These are phyloP conservation scores for Neurospora discreta DNA, from an alignment of 495 filamentous ascomycete genomes.

Conservation along the genomic window DNA sequence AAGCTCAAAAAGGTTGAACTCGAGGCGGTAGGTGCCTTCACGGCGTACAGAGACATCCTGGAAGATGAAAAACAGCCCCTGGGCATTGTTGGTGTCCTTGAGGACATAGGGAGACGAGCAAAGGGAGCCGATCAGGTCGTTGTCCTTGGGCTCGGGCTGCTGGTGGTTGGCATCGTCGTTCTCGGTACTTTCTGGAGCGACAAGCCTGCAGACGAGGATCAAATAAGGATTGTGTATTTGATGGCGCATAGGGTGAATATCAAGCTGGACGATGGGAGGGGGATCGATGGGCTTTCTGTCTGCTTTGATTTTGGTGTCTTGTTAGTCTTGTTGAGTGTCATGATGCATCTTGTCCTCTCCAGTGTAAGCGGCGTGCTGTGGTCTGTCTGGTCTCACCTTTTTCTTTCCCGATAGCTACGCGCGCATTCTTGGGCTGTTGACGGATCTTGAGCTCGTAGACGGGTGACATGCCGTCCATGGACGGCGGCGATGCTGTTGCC, in stretches of 20 bases:
- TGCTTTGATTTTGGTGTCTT: slow-evolving; percentile 21
- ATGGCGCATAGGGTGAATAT: slow-evolving; percentile 44
- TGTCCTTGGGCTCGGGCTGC: slow-evolving; percentile 39
- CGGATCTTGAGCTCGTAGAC: slow-evolving; percentile 44
- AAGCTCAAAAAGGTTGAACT: slow-evolving; percentile 84
- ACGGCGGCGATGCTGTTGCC: slow-evolving; percentile 1
- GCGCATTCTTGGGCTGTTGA: slow-evolving; percentile 55
- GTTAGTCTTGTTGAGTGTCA: slow-evolving; percentile 10
- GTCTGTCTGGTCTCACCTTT: slow-evolving; percentile 27
- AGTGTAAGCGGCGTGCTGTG: slow-evolving; percentile 9
- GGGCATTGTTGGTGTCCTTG: slow-evolving; percentile 84
- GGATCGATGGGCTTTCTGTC: slow-evolving; percentile 93
- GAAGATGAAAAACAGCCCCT: slow-evolving; percentile 97
- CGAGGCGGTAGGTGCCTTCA: slow-evolving; percentile 66
- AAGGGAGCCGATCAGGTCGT: slow-evolving; percentile 52
- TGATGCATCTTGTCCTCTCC: slow-evolving; percentile 9
- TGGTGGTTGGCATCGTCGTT: slow-evolving; percentile 40
- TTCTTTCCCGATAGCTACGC: slow-evolving; percentile 62
- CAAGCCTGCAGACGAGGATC: slow-evolving; percentile 63
- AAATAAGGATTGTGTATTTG: slow-evolving; percentile 47
- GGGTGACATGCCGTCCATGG: background rate
- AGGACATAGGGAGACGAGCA: slow-evolving; percentile 88
- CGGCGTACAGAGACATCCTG: slow-evolving; percentile 80
- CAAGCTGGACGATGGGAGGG: slow-evolving; percentile 81
- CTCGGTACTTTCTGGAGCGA: slow-evolving; percentile 17